Evolutionary conservation across 805 yeast genomes (phyloP), one percentile per base, ranked within the genome.

Genomic region (Pichia scutulata): DNA sequence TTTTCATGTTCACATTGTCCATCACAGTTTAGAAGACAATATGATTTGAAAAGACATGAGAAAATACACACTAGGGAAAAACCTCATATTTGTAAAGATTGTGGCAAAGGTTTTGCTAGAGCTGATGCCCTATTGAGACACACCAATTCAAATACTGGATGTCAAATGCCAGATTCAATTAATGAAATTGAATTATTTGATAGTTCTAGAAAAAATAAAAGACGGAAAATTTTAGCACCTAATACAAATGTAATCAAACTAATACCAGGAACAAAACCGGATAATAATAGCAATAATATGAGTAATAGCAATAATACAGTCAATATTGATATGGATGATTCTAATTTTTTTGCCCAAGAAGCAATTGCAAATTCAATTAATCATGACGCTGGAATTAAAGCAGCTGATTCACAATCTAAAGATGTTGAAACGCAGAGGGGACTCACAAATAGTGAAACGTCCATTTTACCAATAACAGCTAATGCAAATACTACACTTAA

Each of bases 101-200:
- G 95, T 67, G 76, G 76, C 16, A 72, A 84, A 43, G 68, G 72
- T 41, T 86, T 86, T 66, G 86, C 92, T 1, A 69, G 95, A 33
- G 80, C 82, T 1, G 95, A 86, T 64, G 89, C 95, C 0, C 70
- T 86, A 25, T 75, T 81, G 4, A 71, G 95, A 53, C 95, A 86
- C 60, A 69, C 71, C 43, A 80, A 83, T 43, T 62, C 69, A 1
- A 55, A 63, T 5, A 48, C 63, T 3, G 69, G 67, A 9, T 66
- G 70, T 46, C 51, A 48, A 25, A 1, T 33, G 19, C 10, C 37
- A 16, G n/a, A 22, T 39, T 22, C 26, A 39, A 39, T 21, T 14
- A 22, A 7, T 33, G 37, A 16, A 33, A 33, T 33, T 2, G 37
- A 33, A n/a, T 33, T 33, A 33, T 8, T 33, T n/a, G 19, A 33